Conservation (phyloP, 2,329 filamentous ascomycete genomes). For the Epichloe brachyelytri region DNA sequence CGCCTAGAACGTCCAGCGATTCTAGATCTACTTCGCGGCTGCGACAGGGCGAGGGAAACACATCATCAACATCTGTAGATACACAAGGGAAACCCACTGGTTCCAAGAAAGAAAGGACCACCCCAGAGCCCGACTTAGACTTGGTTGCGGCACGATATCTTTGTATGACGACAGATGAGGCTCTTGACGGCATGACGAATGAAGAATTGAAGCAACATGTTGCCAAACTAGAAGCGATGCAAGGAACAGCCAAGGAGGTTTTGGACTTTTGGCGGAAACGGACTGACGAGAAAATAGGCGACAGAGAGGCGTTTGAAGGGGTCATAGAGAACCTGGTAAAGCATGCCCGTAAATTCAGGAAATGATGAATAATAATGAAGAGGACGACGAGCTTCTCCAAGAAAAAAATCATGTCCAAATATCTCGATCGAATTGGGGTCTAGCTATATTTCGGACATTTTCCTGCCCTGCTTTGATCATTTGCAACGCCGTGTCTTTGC, state of each 20-base stretch:
- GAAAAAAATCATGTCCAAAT: conserved; percentile 1
- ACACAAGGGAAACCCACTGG: conserved; percentile 40
- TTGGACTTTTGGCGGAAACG: conserved; percentile 81
- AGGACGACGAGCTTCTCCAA: conserved; percentile 3
- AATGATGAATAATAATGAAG: conserved; percentile 30
- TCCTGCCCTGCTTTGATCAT: conserved; percentile 4
- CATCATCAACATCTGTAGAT: conserved; percentile 46
- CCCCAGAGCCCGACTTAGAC: conserved; percentile 66
- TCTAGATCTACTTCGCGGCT: conserved; percentile 34
- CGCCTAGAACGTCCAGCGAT: conserved; percentile 41
- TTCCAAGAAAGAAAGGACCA: conserved; percentile 37
- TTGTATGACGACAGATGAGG: conserved; percentile 74
- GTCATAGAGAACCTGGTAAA: conserved; percentile 96
- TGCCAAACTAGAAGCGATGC: conserved; percentile 52
- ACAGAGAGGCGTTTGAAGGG: conserved; percentile 87
- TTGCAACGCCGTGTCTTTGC: not conserved
- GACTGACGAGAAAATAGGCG: conserved; percentile 75
- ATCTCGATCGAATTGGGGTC: conserved; percentile 9
- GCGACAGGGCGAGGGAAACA: conserved; percentile 35
- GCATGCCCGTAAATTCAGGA: conserved; percentile 74
- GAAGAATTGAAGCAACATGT: conserved; percentile 64
- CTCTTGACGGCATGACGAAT: conserved; percentile 66
- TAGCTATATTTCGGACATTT: conserved; percentile 8
- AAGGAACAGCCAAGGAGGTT: conserved; percentile 59
- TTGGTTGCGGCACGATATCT: conserved; percentile 64